Base-by-base conservation (phyloP, 495 filamentous ascomycete species). In the Acidiella bohemica region DNA sequence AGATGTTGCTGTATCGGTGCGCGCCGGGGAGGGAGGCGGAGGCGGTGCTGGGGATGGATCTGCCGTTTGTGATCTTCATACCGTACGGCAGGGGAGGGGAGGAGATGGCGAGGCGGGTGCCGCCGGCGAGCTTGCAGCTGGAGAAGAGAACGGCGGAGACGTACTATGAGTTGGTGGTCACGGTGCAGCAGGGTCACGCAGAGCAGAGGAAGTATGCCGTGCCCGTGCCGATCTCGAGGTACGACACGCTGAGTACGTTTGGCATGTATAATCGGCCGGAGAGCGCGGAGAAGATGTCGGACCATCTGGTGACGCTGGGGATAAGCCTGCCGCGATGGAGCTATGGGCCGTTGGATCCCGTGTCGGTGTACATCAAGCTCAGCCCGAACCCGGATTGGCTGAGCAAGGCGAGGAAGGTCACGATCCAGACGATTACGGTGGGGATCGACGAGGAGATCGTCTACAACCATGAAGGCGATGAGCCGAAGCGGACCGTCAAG, bases 251-350 rank as follows among this genome's bases (percentile, higher is more conserved):
- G 21, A 95, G 87, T 17, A 96, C 90, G 22, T 97, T 96, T 61
- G 92, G 90, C 57, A 97, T 97, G 90, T 97, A 95, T 64, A 95
- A 96, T 62, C 78, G 85, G 20, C 90, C 85, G 8, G 90, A 95
- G 59, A 77, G 75, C 36, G 82, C 82, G 34, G 82, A 93, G 46
- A 72, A 72, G 37, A 78, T 86, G 39, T 71, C 82, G 27, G 90
- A 97, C 59, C 87, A 93, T 56, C 62, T 96, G 38, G 87, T 97
- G 29, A 93, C 84, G 12, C 63, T 97, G 41, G 81, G 82, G 13
- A 92, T 94, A 39, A 87, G 80, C 36, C 66, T 97, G 44, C 88
- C 88, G 8, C 75, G 84, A 37, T 96, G 90, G 90, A 93, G 85
- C 18, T 97, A 96, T 54, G 90, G 90, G 13, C 90, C 90, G 2